Percentiles rank a stretch among this genome's conserved stretches.
Conservation (phyloP, 768 basidiomycete species). For the Hygrocybe coccinea region DNA sequence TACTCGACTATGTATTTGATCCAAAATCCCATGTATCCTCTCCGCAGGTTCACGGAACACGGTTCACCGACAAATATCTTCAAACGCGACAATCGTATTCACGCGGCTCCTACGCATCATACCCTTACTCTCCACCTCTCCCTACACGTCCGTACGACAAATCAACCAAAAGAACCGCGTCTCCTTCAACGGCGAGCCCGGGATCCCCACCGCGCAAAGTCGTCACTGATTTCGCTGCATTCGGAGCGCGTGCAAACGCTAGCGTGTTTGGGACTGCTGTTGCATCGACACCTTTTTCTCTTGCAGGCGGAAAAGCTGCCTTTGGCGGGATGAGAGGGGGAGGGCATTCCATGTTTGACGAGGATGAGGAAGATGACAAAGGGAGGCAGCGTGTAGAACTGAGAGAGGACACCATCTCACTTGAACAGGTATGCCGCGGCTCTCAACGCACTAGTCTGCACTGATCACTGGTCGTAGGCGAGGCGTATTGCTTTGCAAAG, state of each 20-base stretch:
- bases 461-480: slow-evolving; percentile 43
- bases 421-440: slow-evolving; percentile 72
- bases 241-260: slow-evolving; percentile 66
- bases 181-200: slow-evolving; percentile 36
- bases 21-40: background rate
- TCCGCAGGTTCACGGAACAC: slow-evolving; percentile 80
- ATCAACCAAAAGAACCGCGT: slow-evolving; percentile 38
- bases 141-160: slow-evolving; percentile 31
- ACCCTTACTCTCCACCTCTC: slow-evolving; percentile 46
- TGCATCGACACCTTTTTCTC: slow-evolving; percentile 70
- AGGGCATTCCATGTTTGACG: slow-evolving; percentile 37
- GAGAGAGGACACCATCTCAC: slow-evolving; percentile 77
- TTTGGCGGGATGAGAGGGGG: slow-evolving; percentile 70
- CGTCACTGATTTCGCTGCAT: slow-evolving; percentile 82
- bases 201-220: slow-evolving; percentile 80
- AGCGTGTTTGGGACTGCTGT: slow-evolving; percentile 86
- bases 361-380: slow-evolving; percentile 62
- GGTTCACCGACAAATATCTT: slow-evolving; percentile 96
- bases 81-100: slow-evolving; percentile 59
- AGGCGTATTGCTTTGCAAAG: slow-evolving; percentile 85
- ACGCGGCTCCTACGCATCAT: slow-evolving; percentile 49
- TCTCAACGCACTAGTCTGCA: slow-evolving; percentile 1
- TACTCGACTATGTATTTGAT: background rate
- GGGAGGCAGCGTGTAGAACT: slow-evolving; percentile 72
- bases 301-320: slow-evolving; percentile 76